Base-by-base conservation (phyloP, 805 yeast species). In the Zygosaccharomyces gambellarensis region DNA sequence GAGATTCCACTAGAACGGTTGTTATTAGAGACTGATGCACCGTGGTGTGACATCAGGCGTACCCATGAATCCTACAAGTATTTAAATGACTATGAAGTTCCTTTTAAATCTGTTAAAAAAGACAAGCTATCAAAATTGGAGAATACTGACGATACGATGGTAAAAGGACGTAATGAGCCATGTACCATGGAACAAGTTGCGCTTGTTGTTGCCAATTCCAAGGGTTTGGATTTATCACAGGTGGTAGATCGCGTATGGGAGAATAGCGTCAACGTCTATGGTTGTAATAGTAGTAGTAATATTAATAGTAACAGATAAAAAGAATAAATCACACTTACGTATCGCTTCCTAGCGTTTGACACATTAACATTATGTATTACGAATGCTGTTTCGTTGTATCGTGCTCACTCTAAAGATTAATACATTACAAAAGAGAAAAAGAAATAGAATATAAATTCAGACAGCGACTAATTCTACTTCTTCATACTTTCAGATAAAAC, bases 41-140 rank as follows among this genome's bases (percentile, higher is more conserved):
- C 99, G 1, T 94, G 99, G 99, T 94, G 99, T 71, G 98, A 90
- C 62, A 80, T 94, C 41, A 75, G 95, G 50, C 86, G 80, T 56
- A 77, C 94, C 8, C 96, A 89, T 64, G 88, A 89, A 2, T 78
- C 94, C 12, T 81, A 79, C 67, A 70, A 79, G 53, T 76, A 72
- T 53, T 63, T 90, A 28, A 68, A 81, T 0, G 55, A 73, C 46
- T 67, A 63, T 50, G 52, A 61, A 36, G 42, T 61, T 22, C 65
- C 61, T 55, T 64, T 39, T 49, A 57, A 49, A 47, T 55, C 59
- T 14, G 63, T 68, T 22, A 68, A 64, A 46, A 64, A 60, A 36
- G 74, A 74, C 21, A 65, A 67, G 40, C 51, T 67, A 2, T 59
- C 62, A 3, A 59, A 69, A 14, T 58, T 58, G 5, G 62, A 55